Evolutionary conservation across 2,329 filamentous ascomycete species (phyloP), one percentile per base, ranked within the genome.

Genomic region (Scedosporium boydii): DNA sequence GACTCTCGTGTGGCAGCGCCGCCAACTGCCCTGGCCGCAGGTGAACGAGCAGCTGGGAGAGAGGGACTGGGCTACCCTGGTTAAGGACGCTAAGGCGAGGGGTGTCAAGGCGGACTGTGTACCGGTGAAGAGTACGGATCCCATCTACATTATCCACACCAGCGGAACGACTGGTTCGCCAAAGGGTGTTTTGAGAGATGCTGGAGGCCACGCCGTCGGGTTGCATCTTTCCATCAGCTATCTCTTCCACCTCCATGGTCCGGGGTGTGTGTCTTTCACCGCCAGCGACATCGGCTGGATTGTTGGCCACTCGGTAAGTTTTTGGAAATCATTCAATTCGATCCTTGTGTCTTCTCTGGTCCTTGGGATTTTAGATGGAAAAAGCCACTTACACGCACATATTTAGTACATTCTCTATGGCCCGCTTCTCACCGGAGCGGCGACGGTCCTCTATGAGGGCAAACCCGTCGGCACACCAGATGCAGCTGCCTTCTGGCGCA

Each of bases 241-340:
- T 68, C 76, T 96, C 3, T 96, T 96, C 70, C 87, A 88, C 56
- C 86, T 97, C 60, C 86, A 88, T 64, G 91, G 91, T 0, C 90
- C 91, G 0, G 90, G 91, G 0, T 91, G 96, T 71, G 90, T 96
- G 58, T 71, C 70, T 1, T 77, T 91, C 71, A 89, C 87, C 5
- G 88, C 89, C 1, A 91, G 87, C 14, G 93, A 98, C 70, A 93
- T 97, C 63, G 93, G 93, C 38, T 97, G 93, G 93, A 91, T 77
- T 5, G 74, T 76, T 9, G 74, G 74, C 16, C 74, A 92, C 71
- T 89, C 86, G 23, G 61, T 62, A 51, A 58, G 58, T 59, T 46
- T 38, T 38, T 38, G 34, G 34, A 38, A 38, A 38, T 38, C 57
- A 42, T 29, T 44, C 6, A n/a, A 16, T 59, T 59, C 12, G 5